phyloP scores from a whole-genome alignment of 1,139 yeast species.

The Scheffersomyces titani region DNA sequence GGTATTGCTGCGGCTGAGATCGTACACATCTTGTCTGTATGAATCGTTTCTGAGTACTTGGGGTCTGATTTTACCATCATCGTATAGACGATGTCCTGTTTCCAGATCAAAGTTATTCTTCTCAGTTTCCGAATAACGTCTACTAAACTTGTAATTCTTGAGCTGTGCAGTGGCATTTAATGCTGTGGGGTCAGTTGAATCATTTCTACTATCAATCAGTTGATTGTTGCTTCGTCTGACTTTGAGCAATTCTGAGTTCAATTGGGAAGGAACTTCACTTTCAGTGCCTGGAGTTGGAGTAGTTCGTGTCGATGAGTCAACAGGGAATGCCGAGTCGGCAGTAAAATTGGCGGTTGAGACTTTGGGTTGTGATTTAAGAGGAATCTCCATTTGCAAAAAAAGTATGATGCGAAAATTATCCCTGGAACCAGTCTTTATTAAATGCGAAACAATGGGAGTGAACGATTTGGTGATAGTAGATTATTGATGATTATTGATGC shows the following conservation, averaged over 20 bases:
- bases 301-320: conserved; percentile 14
- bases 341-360: conserved; percentile 39
- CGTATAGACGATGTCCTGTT: conserved; percentile 51
- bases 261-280: background rate
- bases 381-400: conserved; percentile 37
- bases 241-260: background rate
- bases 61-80: conserved; percentile 51
- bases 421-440: background rate
- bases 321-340: conserved; percentile 19
- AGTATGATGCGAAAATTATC: background rate
- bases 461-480: background rate
- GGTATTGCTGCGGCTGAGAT: background rate
- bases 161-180: conserved; percentile 2
- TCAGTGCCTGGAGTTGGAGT: conserved; percentile 4
- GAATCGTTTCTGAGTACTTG: conserved; percentile 11
- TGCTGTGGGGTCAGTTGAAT: background rate
- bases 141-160: conserved; percentile 29
- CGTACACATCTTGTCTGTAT: background rate
- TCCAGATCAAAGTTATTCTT: conserved; percentile 52
- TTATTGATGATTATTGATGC: background rate
- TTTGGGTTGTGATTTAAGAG: conserved; percentile 44
- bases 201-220: background rate
- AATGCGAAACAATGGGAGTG: background rate
- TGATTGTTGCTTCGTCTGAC: background rate
- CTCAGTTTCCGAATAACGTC: conserved; percentile 60